Percentiles rank a stretch among this genome's conserved stretches.
phyloP scores from a whole-genome alignment of 495 filamentous ascomycete genomes.

The Parmelia sp. region DNA sequence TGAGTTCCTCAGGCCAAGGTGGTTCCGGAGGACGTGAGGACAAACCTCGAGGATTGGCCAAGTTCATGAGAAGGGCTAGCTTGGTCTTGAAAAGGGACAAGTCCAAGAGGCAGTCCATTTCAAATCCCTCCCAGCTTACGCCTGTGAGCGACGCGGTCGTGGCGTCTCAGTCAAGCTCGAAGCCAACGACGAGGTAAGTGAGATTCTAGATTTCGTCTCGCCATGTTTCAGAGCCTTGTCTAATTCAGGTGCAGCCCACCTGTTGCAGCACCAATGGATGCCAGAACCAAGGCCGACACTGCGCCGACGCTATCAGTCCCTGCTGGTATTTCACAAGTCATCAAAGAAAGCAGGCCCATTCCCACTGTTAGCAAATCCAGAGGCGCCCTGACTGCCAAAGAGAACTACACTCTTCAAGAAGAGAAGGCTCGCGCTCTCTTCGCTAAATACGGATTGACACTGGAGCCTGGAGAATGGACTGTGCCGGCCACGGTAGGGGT shows the following conservation, averaged over 20 bases:
- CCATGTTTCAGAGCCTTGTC: not conserved
- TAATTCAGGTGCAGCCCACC: constrained; percentile 18
- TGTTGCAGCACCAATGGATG: constrained; percentile 1
- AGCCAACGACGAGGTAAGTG: constrained; percentile 32
- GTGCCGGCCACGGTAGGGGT: constrained; percentile 49
- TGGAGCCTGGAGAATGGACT: constrained; percentile 65
- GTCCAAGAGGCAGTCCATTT: constrained; percentile 37
- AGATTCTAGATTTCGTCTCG: constrained; percentile 7
- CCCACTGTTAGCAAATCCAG: constrained; percentile 8
- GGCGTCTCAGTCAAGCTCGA: constrained; percentile 16
- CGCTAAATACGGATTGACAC: constrained; percentile 65
- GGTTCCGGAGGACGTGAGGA: constrained; percentile 30
- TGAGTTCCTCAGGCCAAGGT: constrained; percentile 21
- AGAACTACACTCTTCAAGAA: constrained; percentile 49
- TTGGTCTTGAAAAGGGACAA: constrained; percentile 53
- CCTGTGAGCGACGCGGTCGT: constrained; percentile 12
- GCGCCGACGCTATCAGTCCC: constrained; percentile 17
- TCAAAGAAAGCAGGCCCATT: constrained; percentile 19
- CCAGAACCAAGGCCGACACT: constrained; percentile 5
- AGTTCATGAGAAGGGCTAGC: constrained; percentile 57
- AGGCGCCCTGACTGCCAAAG: constrained; percentile 21
- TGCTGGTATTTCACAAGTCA: constrained; percentile 19
- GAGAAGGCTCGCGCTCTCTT: constrained; percentile 66
- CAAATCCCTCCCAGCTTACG: constrained; percentile 27
- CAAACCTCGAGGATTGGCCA: constrained; percentile 58